These are phyloP conservation scores for Tricholoma saponaceum DNA, from an alignment of 768 basidiomycete genomes.

Conservation along the genomic window DNA sequence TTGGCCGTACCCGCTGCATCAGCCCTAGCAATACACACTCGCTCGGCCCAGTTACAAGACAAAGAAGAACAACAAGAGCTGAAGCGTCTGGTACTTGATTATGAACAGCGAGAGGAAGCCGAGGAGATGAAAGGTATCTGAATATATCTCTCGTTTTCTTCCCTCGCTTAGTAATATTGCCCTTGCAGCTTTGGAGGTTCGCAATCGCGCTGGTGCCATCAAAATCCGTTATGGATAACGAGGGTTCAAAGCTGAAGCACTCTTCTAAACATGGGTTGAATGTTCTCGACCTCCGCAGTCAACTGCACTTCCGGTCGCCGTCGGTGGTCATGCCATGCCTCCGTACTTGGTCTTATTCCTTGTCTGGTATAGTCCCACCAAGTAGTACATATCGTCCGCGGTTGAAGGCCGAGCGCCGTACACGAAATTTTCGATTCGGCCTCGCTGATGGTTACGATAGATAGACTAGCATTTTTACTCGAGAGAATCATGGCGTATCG, in stretches of 20 bases:
- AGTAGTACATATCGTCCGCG: neutral
- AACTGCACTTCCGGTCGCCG: neutral
- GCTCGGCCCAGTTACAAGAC: slow-evolving; percentile 88
- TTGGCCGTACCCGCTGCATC: slow-evolving; percentile 87
- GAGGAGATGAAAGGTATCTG: slow-evolving; percentile 71
- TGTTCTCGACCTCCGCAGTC: neutral
- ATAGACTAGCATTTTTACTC: neutral
- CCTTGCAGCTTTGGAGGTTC: slow-evolving; percentile 58
- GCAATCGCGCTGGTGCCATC: slow-evolving; percentile 61
- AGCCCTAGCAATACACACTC: slow-evolving; percentile 85
- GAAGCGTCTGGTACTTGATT: slow-evolving; percentile 90
- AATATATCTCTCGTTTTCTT: neutral
- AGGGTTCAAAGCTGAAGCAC: neutral
- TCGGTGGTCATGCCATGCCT: neutral
- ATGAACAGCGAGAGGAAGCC: slow-evolving; percentile 85
- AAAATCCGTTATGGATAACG: slow-evolving; percentile 72
- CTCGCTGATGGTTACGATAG: neutral
- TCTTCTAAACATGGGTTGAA: neutral
- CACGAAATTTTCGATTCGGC: neutral
- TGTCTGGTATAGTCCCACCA: neutral
- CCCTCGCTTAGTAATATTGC: neutral
- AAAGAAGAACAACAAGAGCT: slow-evolving; percentile 96
- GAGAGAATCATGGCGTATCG: neutral
- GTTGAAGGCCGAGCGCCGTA: neutral
- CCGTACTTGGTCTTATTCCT: neutral